Base-by-base conservation (phyloP, 345 rosid species). In the Limnanthes douglasii region DNA sequence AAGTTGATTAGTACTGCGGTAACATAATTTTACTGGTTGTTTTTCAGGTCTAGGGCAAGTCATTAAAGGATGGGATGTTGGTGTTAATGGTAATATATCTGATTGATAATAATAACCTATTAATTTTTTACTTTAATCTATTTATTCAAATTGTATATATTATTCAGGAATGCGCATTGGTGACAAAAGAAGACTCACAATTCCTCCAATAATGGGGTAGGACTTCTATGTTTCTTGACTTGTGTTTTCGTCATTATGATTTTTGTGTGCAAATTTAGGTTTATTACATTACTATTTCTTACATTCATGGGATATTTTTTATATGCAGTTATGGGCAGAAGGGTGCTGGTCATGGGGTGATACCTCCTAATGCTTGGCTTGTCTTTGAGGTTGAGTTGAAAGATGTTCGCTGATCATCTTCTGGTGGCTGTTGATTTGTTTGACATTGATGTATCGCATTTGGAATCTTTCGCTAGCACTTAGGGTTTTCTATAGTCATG, bases 61-160 rank as follows among this genome's bases (percentile, higher is more conserved):
- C 45, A 92, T 92, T 33, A 78, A 78, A 61, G 99, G 96, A 47
- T 92, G 96, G 99, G 99, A 92, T 64, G 86, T 85, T 38, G 99
- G 96, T 11, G 86, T 92, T 31, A 61, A 60, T 14, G 96, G 99
- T 92, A 64, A 60, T 32, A 8, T 31, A 35, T 16, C 36, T n/a
- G 22, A 13, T 20, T 50, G 15, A 23, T 39, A 39, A 12, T 8
- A 6, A 11, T 46, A 7, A 14, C 2, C 2, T 11, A 8, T 15
- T 13, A 22, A 27, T 23, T 25, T 24, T 32, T 12, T 18, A 20
- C 26, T 25, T 12, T 50, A 38, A 4, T 33, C 15, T 8, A 29
- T 17, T 16, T 45, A 4, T 26, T 18, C 18, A 19, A 40, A 6
- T 15, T 11, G 4, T 46, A 2, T 11, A 12, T 42, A 13, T 27